Base-by-base conservation (phyloP, 75 land plant genomes). In the Selaginella tamariscina region DNA sequence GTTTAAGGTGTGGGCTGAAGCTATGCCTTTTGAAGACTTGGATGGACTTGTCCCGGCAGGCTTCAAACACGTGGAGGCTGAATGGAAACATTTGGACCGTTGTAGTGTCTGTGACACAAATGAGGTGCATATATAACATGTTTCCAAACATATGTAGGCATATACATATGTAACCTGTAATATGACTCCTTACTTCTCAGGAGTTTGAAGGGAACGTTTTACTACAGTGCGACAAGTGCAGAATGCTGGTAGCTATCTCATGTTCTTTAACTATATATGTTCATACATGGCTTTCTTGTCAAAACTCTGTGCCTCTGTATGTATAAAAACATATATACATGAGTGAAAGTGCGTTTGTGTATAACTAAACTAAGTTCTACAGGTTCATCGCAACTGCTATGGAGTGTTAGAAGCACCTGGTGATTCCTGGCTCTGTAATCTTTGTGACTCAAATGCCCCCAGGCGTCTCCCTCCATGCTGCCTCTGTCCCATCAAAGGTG, bases 361-460 rank as follows among this genome's bases (percentile, higher is more conserved):
- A n/a, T n/a, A n/a, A n/a, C n/a, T n/a, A n/a, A n/a, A n/a, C n/a
- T 1, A 24, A 56, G 28, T 15, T 2, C 60, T 64, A 29, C 57
- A 88, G 93, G 93, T 93, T 22, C 98, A 93, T 78, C 86, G 88
- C 73, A 75, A 81, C 57, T 93, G 98, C 72, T 93, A 93, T 81
- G 98, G 98, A 55, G 98, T 88, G 69, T 5, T 69, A 55, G 97
- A 86, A 49, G 85, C 85, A 70, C 81, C 77, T 54, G 82, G 88
- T 18, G 81, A 82, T 31, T 74, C 85, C 44, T 93, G 98, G 98
- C 78, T 86, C 0, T 92, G 97, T 74, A 87, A 88, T 32, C 77
- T 92, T n/a, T 92, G 97, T 70, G 80, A 89, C 26, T 80, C 87
- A 24, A 93, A 83, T 22, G 87, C 95, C 60, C 88, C 95, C 23